These are phyloP conservation scores for Paraphaeosphaeria sporulosa DNA, from an alignment of 2,329 filamentous ascomycete genomes.

Conservation along the genomic window DNA sequence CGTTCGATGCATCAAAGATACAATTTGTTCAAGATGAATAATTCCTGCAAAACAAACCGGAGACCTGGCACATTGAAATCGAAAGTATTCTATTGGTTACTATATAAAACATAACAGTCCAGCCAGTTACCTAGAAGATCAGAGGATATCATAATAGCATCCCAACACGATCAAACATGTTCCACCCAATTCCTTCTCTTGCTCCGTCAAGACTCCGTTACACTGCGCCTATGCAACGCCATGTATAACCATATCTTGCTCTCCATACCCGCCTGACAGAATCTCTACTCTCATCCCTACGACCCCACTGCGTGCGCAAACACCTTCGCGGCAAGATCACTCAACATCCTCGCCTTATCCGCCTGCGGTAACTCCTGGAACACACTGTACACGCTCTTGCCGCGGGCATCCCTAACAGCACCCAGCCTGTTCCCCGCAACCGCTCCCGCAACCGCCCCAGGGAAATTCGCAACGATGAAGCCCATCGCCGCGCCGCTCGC, in stretches of 20 bases:
- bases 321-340: conserved; percentile 84
- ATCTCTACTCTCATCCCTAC: conserved; percentile 11
- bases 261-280: not conserved
- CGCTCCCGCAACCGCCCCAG: conserved; percentile 85
- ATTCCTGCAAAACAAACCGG: not conserved
- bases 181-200: not conserved
- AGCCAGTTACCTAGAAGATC: conserved; percentile 9
- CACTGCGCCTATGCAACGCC: conserved; percentile 6
- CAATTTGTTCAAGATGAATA: not conserved
- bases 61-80: not conserved
- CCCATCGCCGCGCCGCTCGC: conserved; percentile 88
- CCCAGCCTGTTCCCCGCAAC: conserved; percentile 94
- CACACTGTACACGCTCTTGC: conserved; percentile 93
- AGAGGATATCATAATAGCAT: conserved; percentile 28
- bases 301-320: conserved; percentile 76
- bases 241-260: not conserved
- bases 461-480: conserved; percentile 93
- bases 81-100: not conserved
- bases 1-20: not conserved
- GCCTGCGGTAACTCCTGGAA: conserved; percentile 86
- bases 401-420: conserved; percentile 84
- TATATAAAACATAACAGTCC: not conserved
- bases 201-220: too few relatives aligned
- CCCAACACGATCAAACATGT: not conserved
- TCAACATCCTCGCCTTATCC: conserved; percentile 81